A percentile compares a stretch with the other conserved stretches of the same genome.
These are phyloP conservation scores for Wickerhamiella bombiphila DNA, from an alignment of 805 yeast species.

Conservation along the genomic window DNA sequence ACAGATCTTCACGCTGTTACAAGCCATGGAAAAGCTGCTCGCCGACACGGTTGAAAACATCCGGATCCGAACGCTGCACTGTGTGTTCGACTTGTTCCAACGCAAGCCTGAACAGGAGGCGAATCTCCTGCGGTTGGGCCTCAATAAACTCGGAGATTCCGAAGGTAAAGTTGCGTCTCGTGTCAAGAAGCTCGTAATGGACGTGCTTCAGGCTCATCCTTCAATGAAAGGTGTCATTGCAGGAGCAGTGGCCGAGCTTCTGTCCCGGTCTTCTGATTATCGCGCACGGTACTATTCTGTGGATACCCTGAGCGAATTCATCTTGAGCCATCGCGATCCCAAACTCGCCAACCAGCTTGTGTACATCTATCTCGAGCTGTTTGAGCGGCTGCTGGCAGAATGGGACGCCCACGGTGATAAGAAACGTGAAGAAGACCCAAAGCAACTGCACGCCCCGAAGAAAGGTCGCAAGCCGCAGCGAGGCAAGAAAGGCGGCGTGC, in stretches of 20 bases:
- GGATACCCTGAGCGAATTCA: conserved; percentile 83
- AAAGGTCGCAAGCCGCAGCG: conserved; percentile 63
- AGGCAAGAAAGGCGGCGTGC: conserved; percentile 55
- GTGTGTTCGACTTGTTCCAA: conserved; percentile 64
- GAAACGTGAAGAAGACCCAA: conserved; percentile 25
- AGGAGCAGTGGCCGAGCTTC: conserved; percentile 65
- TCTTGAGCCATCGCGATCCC: conserved; percentile 61
- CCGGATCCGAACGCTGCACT: conserved; percentile 58
- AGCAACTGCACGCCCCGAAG: conserved; percentile 21
- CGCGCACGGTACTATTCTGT: conserved; percentile 81
- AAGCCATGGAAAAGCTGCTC: conserved; percentile 61
- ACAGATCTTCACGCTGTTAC: conserved; percentile 58
- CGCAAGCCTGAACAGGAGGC: conserved; percentile 95
- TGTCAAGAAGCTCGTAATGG: conserved; percentile 65
- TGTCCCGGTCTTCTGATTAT: conserved; percentile 60
- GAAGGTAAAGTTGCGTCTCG: conserved; percentile 85
- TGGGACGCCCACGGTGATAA: conserved; percentile 32
- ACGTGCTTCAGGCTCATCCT: conserved; percentile 82
- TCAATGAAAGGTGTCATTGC: conserved; percentile 79
- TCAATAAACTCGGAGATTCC: conserved; percentile 85
- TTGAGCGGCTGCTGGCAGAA: conserved; percentile 66
- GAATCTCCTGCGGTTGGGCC: conserved; percentile 73
- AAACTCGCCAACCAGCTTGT: conserved; percentile 73
- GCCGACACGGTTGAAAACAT: conserved; percentile 88
- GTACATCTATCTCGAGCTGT: conserved; percentile 70